Evolutionary conservation across 176 grass and related monocot genomes (phyloP).

Genomic region (Avena insularis): DNA sequence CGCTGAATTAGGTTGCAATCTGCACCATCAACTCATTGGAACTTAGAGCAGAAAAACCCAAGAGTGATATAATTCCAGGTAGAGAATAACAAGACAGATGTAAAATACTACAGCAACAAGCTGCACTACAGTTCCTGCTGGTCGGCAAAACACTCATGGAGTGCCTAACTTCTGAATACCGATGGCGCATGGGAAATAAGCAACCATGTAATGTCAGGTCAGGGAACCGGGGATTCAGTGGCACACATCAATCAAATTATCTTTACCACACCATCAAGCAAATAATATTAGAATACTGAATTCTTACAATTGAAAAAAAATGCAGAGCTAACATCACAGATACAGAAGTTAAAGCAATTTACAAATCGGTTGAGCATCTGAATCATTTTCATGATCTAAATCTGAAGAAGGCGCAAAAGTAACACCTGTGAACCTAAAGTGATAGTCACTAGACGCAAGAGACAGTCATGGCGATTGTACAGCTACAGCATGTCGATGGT

Average conservation of each 20-base stretch:
- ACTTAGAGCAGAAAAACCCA: not conserved
- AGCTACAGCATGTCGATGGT: not conserved
- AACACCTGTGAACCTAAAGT: constrained; percentile 21
- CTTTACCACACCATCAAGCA: not conserved
- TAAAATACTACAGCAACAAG: not conserved
- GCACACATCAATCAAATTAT: constrained; percentile 22
- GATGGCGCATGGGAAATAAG: not conserved
- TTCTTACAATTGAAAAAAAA: constrained; percentile 19
- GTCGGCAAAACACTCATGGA: not conserved
- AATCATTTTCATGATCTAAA: constrained; percentile 35
- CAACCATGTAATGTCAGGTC: not conserved
- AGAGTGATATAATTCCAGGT: not conserved
- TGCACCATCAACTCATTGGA: not conserved
- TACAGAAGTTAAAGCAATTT: constrained; percentile 21
- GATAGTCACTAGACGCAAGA: constrained; percentile 19
- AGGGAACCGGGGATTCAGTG: not conserved
- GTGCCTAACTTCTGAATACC: not conserved
- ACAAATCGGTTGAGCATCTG: constrained; percentile 12
- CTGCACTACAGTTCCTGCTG: not conserved
- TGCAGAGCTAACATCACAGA: not conserved
- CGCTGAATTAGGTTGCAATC: not conserved
- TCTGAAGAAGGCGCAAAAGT: constrained; percentile 15
- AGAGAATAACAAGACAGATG: not conserved
- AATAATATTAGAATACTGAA: not conserved
- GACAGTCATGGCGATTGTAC: not conserved